Percentiles rank a stretch among this genome's conserved stretches.
Evolutionary conservation across 73 alveolate genomes (phyloP).

Genomic region (Tetrahymena elliotti): DNA sequence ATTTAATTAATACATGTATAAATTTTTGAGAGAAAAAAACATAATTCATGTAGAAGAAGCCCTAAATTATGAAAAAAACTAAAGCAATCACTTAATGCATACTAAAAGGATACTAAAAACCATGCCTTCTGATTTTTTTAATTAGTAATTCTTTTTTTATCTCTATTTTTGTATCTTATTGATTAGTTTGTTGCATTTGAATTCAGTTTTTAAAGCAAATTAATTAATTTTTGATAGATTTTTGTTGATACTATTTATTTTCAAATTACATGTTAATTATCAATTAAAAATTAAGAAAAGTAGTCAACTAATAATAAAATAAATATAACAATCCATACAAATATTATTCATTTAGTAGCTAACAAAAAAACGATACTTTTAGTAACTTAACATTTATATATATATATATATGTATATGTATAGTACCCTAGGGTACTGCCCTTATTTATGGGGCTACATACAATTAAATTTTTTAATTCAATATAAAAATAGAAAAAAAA

Average conservation of each 20-base stretch:
- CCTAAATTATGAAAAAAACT: neutral
- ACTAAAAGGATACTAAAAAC: neutral
- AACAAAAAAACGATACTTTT: too few relatives aligned
- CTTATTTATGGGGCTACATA: too few relatives aligned
- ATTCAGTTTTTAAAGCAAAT: neutral
- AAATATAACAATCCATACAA: neutral
- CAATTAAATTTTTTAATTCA: too few relatives aligned
- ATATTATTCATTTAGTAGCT: too few relatives aligned
- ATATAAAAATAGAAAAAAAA: too few relatives aligned
- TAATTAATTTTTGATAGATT: too few relatives aligned
- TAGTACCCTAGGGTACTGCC: too few relatives aligned
- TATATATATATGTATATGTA: too few relatives aligned
- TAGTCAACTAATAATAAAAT: too few relatives aligned
- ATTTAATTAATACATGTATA: neutral
- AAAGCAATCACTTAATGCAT: neutral
- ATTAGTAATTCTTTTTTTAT: neutral
- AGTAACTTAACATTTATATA: too few relatives aligned
- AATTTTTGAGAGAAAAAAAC: neutral
- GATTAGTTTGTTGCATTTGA: neutral
- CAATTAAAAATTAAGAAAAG: too few relatives aligned
- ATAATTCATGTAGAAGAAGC: neutral
- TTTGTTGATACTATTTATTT: neutral
- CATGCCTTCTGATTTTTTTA: neutral
- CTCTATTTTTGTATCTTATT: neutral
- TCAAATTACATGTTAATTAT: neutral